Percentiles rank a stretch among this genome's conserved stretches.
phyloP scores from a whole-genome alignment of 163 green algal species.

The Chloromonas sp. region DNA sequence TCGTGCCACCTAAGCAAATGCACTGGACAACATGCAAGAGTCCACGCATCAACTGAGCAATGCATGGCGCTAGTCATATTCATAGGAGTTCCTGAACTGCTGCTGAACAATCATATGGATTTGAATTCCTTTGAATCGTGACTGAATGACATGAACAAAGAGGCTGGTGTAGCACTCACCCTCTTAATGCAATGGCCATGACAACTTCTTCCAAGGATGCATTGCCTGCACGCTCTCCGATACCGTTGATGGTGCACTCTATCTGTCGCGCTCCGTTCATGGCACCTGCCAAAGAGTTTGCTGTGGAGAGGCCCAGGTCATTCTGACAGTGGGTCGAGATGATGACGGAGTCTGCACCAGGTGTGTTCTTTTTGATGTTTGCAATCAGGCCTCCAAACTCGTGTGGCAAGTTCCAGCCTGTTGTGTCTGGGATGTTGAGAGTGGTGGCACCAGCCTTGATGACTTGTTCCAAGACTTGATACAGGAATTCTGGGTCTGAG shows the following conservation, averaged over 20 bases:
- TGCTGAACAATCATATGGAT: no score
- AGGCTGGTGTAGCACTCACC: slow-evolving; percentile 32
- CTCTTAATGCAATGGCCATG: slow-evolving; percentile 83
- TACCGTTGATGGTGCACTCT: slow-evolving; percentile 99
- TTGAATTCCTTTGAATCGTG: no score
- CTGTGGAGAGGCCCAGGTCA: slow-evolving; percentile 92
- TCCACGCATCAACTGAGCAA: no score
- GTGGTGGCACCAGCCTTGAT: slow-evolving; percentile 90
- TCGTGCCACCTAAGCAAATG: no score
- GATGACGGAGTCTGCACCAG: slow-evolving; percentile 70
- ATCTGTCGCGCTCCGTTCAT: slow-evolving; percentile 80
- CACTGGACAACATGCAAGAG: no score
- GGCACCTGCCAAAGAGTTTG: slow-evolving; percentile 88
- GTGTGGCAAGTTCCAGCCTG: slow-evolving; percentile 89
- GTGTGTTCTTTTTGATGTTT: slow-evolving; percentile 79
- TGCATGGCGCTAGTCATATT: no score
- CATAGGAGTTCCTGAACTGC: no score
- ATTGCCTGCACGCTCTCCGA: slow-evolving; percentile 96
- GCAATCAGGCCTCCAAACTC: slow-evolving; percentile 92
- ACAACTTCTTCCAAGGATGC: slow-evolving; percentile 93
- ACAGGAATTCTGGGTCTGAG: slow-evolving; percentile 88
- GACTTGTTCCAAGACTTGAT: slow-evolving; percentile 52
- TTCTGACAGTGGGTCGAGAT: slow-evolving; percentile 98
- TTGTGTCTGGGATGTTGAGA: slow-evolving; percentile 99
- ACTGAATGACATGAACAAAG: no score